A percentile compares a stretch with the other conserved stretches of the same genome.
Conservation (phyloP, 805 yeast species). For the Suhomyces canberraensis region DNA sequence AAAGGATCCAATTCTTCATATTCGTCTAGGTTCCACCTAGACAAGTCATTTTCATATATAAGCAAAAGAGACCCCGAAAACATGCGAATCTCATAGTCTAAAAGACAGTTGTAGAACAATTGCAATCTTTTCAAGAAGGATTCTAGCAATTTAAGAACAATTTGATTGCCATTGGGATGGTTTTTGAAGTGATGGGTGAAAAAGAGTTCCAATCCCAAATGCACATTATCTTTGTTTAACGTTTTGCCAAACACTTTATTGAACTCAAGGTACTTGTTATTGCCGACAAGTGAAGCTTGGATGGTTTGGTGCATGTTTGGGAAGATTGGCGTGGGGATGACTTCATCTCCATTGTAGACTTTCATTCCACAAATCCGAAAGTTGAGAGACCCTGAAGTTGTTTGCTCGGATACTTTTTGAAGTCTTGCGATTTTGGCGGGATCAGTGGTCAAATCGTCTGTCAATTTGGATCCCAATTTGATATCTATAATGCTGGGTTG, state of each 20-base stretch:
- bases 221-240: conserved; percentile 42
- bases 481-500: conserved; percentile 78
- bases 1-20: conserved; percentile 26
- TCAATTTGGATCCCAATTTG: conserved; percentile 70
- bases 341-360: conserved; percentile 26
- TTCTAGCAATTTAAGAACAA: conserved; percentile 30
- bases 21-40: conserved; percentile 41
- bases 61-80: conserved; percentile 72
- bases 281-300: conserved; percentile 8
- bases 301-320: conserved; percentile 4
- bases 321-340: conserved; percentile 8
- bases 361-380: conserved; percentile 91
- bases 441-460: conserved; percentile 55
- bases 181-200: conserved; percentile 25
- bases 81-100: conserved; percentile 60
- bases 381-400: conserved; percentile 78
- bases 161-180: conserved; percentile 22
- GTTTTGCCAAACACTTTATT: conserved; percentile 73
- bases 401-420: conserved; percentile 56
- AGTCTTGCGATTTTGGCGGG: conserved; percentile 62
- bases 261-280: conserved; percentile 46
- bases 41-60: conserved; percentile 64
- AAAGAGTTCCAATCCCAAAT: conserved; percentile 45
- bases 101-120: conserved; percentile 60
- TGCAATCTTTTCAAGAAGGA: conserved; percentile 60